phyloP scores from a whole-genome alignment of 257 asterid genomes.

The Parsonsia alboflavescens region DNA sequence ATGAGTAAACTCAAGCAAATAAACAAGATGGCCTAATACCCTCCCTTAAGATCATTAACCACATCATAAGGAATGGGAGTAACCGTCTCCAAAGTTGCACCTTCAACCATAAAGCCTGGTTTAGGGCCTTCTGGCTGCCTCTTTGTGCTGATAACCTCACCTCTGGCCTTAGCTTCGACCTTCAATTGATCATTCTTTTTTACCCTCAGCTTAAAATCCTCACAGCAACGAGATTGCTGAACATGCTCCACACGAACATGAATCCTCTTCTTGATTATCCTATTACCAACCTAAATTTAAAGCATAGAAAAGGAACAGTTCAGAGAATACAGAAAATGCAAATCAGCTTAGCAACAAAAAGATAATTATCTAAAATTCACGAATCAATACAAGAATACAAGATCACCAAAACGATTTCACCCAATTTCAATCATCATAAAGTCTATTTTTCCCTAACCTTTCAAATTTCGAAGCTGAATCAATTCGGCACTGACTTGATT shows the following conservation, averaged over 20 bases:
- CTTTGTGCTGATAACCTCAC: conserved; percentile 67
- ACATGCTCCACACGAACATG: no score
- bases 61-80: conserved; percentile 93
- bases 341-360: not conserved
- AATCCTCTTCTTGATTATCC: no score
- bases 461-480: not conserved
- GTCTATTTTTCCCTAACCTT: not conserved
- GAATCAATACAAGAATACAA: not conserved
- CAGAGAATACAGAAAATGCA: not conserved
- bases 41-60: conserved; percentile 92
- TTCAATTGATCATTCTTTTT: conserved; percentile 63
- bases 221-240: no score
- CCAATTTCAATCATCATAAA: no score
- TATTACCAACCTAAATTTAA: no score
- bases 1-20: no score
- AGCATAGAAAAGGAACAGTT: not conserved
- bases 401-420: not conserved
- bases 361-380: not conserved
- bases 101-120: conserved; percentile 79
- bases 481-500: not conserved
- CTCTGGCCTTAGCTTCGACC: conserved; percentile 66
- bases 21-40: conserved; percentile 35
- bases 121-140: conserved; percentile 82
- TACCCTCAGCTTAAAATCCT: conserved; percentile 47
- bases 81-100: conserved; percentile 70